Percentiles rank a stretch among this genome's conserved stretches.
These are phyloP conservation scores for Aspergillus ustus DNA, from an alignment of 2,329 filamentous ascomycete genomes.

Conservation along the genomic window DNA sequence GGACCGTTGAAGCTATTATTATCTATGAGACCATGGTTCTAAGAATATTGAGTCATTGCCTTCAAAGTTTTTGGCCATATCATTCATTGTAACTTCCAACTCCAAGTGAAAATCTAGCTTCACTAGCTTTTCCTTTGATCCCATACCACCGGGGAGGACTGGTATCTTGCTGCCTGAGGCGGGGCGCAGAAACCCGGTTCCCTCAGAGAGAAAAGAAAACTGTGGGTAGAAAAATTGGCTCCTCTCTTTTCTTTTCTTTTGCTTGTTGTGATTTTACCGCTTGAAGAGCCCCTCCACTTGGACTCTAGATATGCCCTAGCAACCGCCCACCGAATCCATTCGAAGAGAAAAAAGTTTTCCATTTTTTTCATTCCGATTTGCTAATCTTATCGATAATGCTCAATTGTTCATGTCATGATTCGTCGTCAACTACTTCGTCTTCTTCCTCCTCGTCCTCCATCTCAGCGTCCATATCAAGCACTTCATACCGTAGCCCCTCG, in stretches of 20 bases:
- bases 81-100: neutral
- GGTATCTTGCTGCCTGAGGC: slow-evolving; percentile 7
- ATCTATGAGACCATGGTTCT: neutral
- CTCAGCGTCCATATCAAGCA: slow-evolving; percentile 60
- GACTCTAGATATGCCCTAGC: slow-evolving; percentile 34
- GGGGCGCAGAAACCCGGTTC: neutral
- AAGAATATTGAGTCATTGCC: neutral
- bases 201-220: neutral
- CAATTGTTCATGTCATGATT: slow-evolving; percentile 4
- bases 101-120: neutral
- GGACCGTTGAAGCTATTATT: neutral
- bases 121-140: neutral
- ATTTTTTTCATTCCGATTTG: neutral
- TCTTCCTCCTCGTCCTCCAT: slow-evolving; percentile 36
- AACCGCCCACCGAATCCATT: slow-evolving; percentile 27
- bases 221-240: slow-evolving; percentile 15
- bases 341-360: slow-evolving; percentile 4
- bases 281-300: slow-evolving; percentile 29
- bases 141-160: neutral
- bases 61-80: too few relatives aligned
- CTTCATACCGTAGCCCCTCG: slow-evolving; percentile 58
- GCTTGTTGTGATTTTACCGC: slow-evolving; percentile 45
- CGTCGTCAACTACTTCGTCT: slow-evolving; percentile 28
- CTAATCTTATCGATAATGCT: neutral
- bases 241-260: slow-evolving; percentile 29